phyloP scores from a whole-genome alignment of 768 basidiomycete species.

The Saitozyma podzolica region DNA sequence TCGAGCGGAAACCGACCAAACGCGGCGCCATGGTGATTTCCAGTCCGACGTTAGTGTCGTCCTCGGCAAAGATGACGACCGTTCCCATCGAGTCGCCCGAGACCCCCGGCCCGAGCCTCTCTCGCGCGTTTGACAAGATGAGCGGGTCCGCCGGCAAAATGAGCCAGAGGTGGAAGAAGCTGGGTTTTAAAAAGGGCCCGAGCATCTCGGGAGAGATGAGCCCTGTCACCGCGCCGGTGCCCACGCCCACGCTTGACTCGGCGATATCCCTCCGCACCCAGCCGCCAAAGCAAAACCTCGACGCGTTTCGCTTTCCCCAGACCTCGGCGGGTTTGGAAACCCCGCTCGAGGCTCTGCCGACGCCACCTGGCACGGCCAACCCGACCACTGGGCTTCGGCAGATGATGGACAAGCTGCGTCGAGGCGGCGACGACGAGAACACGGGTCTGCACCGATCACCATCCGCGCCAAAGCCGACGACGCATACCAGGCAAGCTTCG shows the following conservation, averaged over 20 bases:
- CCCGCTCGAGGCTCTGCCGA: conserved; percentile 1
- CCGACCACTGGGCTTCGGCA: conserved; percentile 15
- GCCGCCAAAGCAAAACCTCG: conserved; percentile 15
- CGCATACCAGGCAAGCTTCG: background rate
- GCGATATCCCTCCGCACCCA: background rate
- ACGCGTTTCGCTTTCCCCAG: conserved; percentile 28
- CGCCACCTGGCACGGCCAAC: conserved; percentile 24
- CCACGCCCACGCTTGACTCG: conserved; percentile 12
- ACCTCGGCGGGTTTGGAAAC: background rate
- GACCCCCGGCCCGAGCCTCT: background rate
- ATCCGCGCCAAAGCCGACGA: background rate
- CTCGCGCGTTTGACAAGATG: conserved; percentile 25
- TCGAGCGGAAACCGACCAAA: conserved; percentile 37
- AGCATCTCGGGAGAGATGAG: conserved; percentile 10
- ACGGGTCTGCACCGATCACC: background rate
- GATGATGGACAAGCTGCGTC: conserved; percentile 18
- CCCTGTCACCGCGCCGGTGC: background rate
- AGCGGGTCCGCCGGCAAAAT: conserved; percentile 37
- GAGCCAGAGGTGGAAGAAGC: conserved; percentile 37
- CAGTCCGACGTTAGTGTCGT: conserved; percentile 38
- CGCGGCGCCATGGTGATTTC: conserved; percentile 37
- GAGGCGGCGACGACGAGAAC: conserved; percentile 7
- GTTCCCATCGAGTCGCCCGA: conserved; percentile 7
- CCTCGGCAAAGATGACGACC: conserved; percentile 23
- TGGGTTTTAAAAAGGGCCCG: conserved; percentile 30